Evolutionary conservation across 2,329 filamentous ascomycete species (phyloP).

Genomic region (Curvularia spicifera): DNA sequence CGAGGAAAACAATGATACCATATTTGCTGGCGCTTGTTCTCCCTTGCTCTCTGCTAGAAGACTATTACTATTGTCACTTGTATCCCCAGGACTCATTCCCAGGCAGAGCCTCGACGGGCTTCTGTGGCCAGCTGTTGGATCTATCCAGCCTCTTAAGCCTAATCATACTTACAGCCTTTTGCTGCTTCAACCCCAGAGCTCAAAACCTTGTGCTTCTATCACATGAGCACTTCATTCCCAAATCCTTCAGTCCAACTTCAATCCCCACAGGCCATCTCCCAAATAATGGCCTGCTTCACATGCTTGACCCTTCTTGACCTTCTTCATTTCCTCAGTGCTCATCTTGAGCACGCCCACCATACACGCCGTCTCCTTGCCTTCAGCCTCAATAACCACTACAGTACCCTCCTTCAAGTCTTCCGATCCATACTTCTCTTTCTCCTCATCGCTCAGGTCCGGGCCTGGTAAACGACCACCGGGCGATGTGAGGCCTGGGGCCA

Average conservation of each 20-base stretch:
- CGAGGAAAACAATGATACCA: constrained; percentile 43
- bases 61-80: constrained; percentile 1
- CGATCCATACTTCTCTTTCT: constrained; percentile 55
- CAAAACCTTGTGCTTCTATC: background rate
- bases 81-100: background rate
- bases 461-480: constrained; percentile 79
- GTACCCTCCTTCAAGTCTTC: constrained; percentile 80
- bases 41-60: background rate
- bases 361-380: constrained; percentile 92
- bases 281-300: constrained; percentile 94
- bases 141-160: background rate
- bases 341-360: constrained; percentile 83
- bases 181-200: background rate
- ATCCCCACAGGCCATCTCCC: constrained; percentile 90
- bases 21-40: constrained; percentile 16
- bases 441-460: constrained; percentile 44
- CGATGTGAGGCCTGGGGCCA: constrained; percentile 92
- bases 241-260: constrained; percentile 61
- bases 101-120: background rate
- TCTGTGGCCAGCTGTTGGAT: background rate
- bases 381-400: constrained; percentile 86
- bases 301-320: constrained; percentile 90
- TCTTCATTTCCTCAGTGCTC: constrained; percentile 90
- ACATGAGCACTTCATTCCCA: background rate
- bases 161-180: background rate